Evolutionary conservation across 2,329 filamentous ascomycete genomes (phyloP).

Genomic region (Furcasterigmium furcatum): DNA sequence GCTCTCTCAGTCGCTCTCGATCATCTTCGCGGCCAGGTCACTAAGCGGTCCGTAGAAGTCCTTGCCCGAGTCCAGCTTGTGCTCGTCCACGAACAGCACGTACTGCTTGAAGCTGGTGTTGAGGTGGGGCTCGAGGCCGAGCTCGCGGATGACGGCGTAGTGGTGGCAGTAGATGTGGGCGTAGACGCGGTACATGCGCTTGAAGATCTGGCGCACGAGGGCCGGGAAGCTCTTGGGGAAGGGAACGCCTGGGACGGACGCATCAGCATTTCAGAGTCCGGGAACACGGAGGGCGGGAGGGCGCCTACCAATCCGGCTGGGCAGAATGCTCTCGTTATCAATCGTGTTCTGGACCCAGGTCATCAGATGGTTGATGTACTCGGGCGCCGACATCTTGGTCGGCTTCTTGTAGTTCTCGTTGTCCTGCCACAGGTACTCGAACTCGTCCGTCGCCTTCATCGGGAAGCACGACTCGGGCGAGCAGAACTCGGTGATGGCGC

Average conservation of each 20-base stretch:
- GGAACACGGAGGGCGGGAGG: conserved; percentile 3
- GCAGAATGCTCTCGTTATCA: conserved; percentile 92
- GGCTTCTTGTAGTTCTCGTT: conserved; percentile 89
- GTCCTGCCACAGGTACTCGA: conserved; percentile 99
- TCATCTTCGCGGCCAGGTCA: conserved; percentile 95
- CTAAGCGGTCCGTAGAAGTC: conserved; percentile 97
- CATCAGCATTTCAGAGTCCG: too few relatives aligned
- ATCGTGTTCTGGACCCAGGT: conserved; percentile 93
- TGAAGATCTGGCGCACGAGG: conserved; percentile 94
- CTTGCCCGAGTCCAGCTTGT: conserved; percentile 84
- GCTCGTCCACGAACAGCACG: conserved; percentile 97
- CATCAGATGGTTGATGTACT: conserved; percentile 98
- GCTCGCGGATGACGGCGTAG: conserved; percentile 92
- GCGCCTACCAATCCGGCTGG: conserved; percentile 76
- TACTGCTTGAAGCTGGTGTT: conserved; percentile 99
- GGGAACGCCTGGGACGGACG: conserved; percentile 65
- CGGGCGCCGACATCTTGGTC: conserved; percentile 95
- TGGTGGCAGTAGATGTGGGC: conserved; percentile 99
- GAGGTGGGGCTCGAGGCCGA: conserved; percentile 92
- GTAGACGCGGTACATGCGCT: conserved; percentile 97
- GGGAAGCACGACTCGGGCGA: conserved; percentile 95
- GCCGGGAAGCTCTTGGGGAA: conserved; percentile 91
- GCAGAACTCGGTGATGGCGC: conserved; percentile 98
- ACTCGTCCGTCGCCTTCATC: conserved; percentile 99
- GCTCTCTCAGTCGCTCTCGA: conserved; percentile 73